Base-by-base conservation (phyloP, 164 flowering plant species). In the Buxus sempervirens region DNA sequence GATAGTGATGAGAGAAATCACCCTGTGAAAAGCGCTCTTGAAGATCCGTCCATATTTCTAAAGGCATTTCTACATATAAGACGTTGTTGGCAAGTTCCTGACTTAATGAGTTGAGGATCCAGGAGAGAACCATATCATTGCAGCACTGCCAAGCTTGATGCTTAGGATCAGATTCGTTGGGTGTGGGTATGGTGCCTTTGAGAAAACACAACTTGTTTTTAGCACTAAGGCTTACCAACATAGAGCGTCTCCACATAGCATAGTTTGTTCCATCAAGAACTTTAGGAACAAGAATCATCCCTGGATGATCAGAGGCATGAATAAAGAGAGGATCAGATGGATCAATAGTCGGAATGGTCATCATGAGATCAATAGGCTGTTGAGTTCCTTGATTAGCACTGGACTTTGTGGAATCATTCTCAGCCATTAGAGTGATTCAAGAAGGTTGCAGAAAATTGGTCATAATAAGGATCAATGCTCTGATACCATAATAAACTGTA, bases 171-270 rank as follows among this genome's bases (percentile, higher is more conserved):
- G 12, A 15, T 12, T 42, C 10, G 0, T 9, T 18, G 12, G 65
- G 65, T 5, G 54, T 12, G 1, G 21, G 16, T 5, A 63, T 42
- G 9, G 54, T n/a, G 20, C 65, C 65, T 20, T 63, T 23, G 54
- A 63, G 21, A 20, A 63, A 63, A 1, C 54, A 25, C 9, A 63
- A 7, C 42, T 63, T 63, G 54, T 63, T 63, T 45, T 63, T 63
- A 53, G 65, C 54, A 38, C 53, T 63, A 22, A 63, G 10, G 18
- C 53, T n/a, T 3, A 41, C 2, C 2, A 20, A 18, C 65, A 63
- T 63, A 0, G 65, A 63, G 42, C 13, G 38, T 8, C 16, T 41
- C 65, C 65, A 63, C 19, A 20, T 15, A 5, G 54, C 23, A 42
- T 63, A 63, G 14, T 63, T 63, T 10, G 16, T 15, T 22, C 65